phyloP scores from a whole-genome alignment of 2,329 filamentous ascomycete species.

The Akanthomyces lecanii region DNA sequence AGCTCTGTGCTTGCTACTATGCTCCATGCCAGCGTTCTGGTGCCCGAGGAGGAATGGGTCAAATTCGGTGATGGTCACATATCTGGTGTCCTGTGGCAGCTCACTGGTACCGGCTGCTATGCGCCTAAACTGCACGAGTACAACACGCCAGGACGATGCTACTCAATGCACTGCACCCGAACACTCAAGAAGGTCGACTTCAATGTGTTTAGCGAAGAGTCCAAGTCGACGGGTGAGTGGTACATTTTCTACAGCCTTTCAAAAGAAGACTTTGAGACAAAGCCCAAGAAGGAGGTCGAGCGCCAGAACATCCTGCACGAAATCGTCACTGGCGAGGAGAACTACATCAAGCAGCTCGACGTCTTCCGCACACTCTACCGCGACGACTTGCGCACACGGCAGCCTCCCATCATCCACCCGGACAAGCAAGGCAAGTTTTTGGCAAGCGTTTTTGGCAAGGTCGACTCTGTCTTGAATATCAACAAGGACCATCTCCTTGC shows the following conservation, averaged over 20 bases:
- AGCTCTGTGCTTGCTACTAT: conserved; percentile 74
- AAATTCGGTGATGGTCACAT: conserved; percentile 79
- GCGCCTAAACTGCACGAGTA: conserved; percentile 74
- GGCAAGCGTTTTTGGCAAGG: conserved; percentile 80
- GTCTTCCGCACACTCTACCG: conserved; percentile 82
- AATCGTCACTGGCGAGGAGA: conserved; percentile 88
- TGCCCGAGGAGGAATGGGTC: conserved; percentile 95
- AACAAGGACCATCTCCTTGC: conserved; percentile 91
- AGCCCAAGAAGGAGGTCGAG: conserved; percentile 81
- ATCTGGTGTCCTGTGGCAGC: conserved; percentile 87
- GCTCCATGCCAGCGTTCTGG: conserved; percentile 70
- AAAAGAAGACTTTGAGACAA: conserved; percentile 67
- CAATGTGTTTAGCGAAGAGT: conserved; percentile 65
- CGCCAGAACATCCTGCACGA: conserved; percentile 94
- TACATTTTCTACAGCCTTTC: conserved; percentile 80
- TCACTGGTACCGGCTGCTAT: conserved; percentile 90
- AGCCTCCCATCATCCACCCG: conserved; percentile 76
- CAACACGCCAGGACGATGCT: conserved; percentile 72
- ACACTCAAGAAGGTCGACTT: conserved; percentile 94
- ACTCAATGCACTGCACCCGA: conserved; percentile 88
- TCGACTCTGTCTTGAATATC: conserved; percentile 81
- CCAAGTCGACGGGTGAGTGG: conserved; percentile 73
- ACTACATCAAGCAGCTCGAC: conserved; percentile 83
- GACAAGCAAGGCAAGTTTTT: conserved; percentile 78
- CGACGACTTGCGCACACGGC: conserved; percentile 67